These are phyloP conservation scores for Knoxia roxburghii DNA, from an alignment of 257 asterid genomes.

Conservation along the genomic window DNA sequence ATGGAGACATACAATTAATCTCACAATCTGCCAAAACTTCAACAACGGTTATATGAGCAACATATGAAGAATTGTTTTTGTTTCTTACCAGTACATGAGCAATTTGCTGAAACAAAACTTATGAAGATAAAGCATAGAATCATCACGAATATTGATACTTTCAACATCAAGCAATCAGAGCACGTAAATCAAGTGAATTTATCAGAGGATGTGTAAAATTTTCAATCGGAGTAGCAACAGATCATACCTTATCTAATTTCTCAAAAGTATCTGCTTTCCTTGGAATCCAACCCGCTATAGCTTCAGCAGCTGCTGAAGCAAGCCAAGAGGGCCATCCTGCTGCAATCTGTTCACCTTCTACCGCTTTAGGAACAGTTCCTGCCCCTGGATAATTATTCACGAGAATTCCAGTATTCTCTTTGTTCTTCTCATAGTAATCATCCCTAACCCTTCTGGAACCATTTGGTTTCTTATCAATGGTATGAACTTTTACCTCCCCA, in stretches of 20 bases:
- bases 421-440: constrained; percentile 48
- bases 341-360: constrained; percentile 75
- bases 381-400: constrained; percentile 38
- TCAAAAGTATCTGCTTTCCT: constrained; percentile 79
- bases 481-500: constrained; percentile 43
- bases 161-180: background rate
- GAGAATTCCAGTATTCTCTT: constrained; percentile 31
- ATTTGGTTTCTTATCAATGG: constrained; percentile 50
- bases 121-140: background rate
- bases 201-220: too few relatives aligned
- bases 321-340: constrained; percentile 99
- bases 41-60: background rate
- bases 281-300: constrained; percentile 87
- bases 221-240: background rate
- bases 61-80: background rate
- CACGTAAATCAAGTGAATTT: background rate
- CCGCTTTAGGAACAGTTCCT: constrained; percentile 55
- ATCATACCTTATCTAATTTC: constrained; percentile 77
- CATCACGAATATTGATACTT: background rate
- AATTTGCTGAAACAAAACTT: background rate
- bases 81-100: background rate
- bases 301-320: constrained; percentile 80
- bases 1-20: background rate
- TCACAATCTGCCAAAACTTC: background rate
- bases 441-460: constrained; percentile 73